Conservation (phyloP, 2,329 filamentous ascomycete species). For the Aotearoamyces nothofagi region DNA sequence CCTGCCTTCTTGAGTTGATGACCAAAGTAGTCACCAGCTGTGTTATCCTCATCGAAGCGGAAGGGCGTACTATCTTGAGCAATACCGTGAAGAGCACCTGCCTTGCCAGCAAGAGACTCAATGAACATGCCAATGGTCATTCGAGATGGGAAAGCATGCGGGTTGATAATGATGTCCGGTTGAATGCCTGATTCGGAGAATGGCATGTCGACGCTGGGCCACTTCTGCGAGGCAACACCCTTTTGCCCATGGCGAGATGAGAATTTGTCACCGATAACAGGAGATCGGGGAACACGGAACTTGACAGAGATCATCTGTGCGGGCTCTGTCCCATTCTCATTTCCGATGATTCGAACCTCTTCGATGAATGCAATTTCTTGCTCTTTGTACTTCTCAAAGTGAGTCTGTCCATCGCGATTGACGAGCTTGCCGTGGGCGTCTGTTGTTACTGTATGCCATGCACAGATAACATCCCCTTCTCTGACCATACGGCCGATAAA, state of each 20-base stretch:
- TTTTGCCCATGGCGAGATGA: conserved; percentile 97
- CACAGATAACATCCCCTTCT: conserved; percentile 74
- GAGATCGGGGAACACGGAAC: conserved; percentile 76
- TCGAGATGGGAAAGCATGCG: conserved; percentile 95
- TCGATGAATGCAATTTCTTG: conserved; percentile 78
- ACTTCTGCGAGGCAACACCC: conserved; percentile 91
- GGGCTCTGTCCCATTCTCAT: conserved; percentile 68
- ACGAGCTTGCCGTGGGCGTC: conserved; percentile 66
- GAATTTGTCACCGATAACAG: conserved; percentile 96
- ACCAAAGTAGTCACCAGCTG: conserved; percentile 86
- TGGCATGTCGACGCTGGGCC: conserved; percentile 86
- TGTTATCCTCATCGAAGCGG: conserved; percentile 83
- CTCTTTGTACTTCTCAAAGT: conserved; percentile 92
- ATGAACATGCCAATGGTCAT: conserved; percentile 99
- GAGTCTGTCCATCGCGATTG: conserved; percentile 74
- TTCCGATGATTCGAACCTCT: conserved; percentile 80
- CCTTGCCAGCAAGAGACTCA: conserved; percentile 90
- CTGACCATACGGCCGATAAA: conserved; percentile 62
- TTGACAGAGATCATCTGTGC: conserved; percentile 85
- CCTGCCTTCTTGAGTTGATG: conserved; percentile 90
- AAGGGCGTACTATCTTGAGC: conserved; percentile 94
- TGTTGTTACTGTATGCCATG: conserved; percentile 75
- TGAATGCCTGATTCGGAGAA: conserved; percentile 95
- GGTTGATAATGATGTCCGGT: conserved; percentile 97
- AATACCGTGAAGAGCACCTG: conserved; percentile 85